These are phyloP conservation scores for Cercospora citrullina DNA, from an alignment of 2,329 filamentous ascomycete genomes.

Conservation along the genomic window DNA sequence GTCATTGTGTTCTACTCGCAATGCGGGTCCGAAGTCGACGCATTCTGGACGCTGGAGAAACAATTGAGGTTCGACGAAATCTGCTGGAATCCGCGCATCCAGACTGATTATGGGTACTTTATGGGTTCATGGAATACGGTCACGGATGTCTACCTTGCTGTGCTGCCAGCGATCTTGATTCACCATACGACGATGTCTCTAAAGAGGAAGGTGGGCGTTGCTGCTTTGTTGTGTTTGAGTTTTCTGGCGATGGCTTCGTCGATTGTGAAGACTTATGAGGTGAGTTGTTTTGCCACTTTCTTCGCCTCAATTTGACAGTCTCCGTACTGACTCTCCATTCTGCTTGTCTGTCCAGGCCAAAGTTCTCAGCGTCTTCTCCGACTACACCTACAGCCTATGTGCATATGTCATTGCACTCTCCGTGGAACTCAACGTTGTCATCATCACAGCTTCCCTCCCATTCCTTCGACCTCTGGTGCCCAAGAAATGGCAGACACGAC, in stretches of 20 bases:
- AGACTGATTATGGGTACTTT: constrained; percentile 29
- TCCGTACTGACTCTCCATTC: background rate
- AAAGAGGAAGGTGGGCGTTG: constrained; percentile 27
- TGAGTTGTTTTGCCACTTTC: background rate
- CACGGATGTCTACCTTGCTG: constrained; percentile 35
- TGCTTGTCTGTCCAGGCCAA: constrained; percentile 17
- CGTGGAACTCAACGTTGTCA: constrained; percentile 40
- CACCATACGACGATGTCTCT: constrained; percentile 31
- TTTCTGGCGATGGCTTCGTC: constrained; percentile 35
- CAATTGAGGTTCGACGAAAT: constrained; percentile 23
- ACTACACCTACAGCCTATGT: constrained; percentile 36
- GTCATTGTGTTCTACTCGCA: constrained; percentile 31
- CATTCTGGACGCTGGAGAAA: constrained; percentile 25
- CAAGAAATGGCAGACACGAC: background rate
- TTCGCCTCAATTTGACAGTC: background rate
- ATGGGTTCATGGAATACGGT: constrained; percentile 34
- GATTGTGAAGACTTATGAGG: constrained; percentile 37
- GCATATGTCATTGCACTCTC: constrained; percentile 34
- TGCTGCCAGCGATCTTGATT: constrained; percentile 36
- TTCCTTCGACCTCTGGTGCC: constrained; percentile 29
- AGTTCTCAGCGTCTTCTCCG: constrained; percentile 29
- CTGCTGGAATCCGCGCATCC: constrained; percentile 29
- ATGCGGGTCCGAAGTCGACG: constrained; percentile 32
- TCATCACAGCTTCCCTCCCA: constrained; percentile 36
- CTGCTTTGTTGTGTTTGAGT: constrained; percentile 10